Conservation (phyloP, 331 rosid genomes). For the Malus hybrid region DNA sequence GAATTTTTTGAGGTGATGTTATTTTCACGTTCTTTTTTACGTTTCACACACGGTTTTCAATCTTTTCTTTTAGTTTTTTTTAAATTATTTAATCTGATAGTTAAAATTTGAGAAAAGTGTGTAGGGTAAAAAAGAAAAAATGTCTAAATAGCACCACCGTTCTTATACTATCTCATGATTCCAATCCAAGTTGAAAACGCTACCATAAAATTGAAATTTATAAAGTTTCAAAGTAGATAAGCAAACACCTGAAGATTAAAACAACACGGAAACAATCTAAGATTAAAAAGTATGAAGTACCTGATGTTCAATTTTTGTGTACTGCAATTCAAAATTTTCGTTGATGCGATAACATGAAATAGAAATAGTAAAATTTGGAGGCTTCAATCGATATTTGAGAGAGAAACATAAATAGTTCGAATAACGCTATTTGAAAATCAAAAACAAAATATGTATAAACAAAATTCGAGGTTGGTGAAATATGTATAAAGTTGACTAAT, state of each 20-base stretch:
- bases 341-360: neutral
- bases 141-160: too few relatives aligned
- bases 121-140: too few relatives aligned
- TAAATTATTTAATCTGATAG: too few relatives aligned
- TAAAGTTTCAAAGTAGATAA: neutral
- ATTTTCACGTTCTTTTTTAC: fast-evolving
- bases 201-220: neutral
- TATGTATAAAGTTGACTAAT: fast-evolving
- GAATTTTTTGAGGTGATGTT: neutral
- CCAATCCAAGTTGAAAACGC: too few relatives aligned
- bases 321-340: neutral
- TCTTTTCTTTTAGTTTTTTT: too few relatives aligned
- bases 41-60: fast-evolving
- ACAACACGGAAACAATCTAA: neutral
- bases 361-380: neutral
- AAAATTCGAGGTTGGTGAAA: too few relatives aligned
- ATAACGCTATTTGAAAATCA: neutral
- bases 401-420: neutral
- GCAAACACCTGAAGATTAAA: neutral
- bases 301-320: neutral
- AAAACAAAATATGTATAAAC: neutral
- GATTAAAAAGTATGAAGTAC: neutral
- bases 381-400: neutral
- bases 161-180: too few relatives aligned
- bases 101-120: too few relatives aligned